Conservation (phyloP, 495 filamentous ascomycete genomes). For the Annulohypoxylon maeteangense region DNA sequence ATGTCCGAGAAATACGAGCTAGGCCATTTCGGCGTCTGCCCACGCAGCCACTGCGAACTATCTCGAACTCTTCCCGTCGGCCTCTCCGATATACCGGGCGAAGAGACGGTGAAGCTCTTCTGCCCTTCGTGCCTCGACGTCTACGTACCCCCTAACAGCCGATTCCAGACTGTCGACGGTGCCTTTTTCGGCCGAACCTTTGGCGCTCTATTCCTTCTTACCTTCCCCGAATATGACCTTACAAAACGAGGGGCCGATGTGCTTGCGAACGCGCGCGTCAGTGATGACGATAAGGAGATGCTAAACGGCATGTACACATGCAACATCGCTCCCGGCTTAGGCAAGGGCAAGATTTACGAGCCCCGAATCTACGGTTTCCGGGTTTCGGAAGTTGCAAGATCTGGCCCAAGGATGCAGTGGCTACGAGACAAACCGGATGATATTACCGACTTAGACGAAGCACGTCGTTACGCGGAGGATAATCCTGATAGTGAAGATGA, state of each 20-base stretch:
- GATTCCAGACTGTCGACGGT: slow-evolving; percentile 97
- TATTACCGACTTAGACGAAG: slow-evolving; percentile 84
- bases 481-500: slow-evolving; percentile 58
- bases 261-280: slow-evolving; percentile 49
- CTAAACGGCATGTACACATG: slow-evolving; percentile 86
- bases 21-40: slow-evolving; percentile 93
- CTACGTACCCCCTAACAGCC: slow-evolving; percentile 95
- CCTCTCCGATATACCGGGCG: slow-evolving; percentile 89
- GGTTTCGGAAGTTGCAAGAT: slow-evolving; percentile 85
- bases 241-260: slow-evolving; percentile 62
- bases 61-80: slow-evolving; percentile 93
- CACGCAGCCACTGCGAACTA: slow-evolving; percentile 86
- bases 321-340: slow-evolving; percentile 90
- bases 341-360: slow-evolving; percentile 85
- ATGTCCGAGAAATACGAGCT: slow-evolving; percentile 99
- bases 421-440: slow-evolving; percentile 84
- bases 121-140: slow-evolving; percentile 96
- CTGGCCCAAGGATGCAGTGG: slow-evolving; percentile 97
- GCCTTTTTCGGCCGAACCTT: slow-evolving; percentile 99
- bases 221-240: slow-evolving; percentile 94
- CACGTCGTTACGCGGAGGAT: slow-evolving; percentile 64
- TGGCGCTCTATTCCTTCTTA: slow-evolving; percentile 93
- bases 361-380: slow-evolving; percentile 96
- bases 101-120: slow-evolving; percentile 98
- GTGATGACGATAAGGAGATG: slow-evolving; percentile 58